Evolutionary conservation across 768 basidiomycete species (phyloP).

Genomic region (Leccinum aurantiacum): DNA sequence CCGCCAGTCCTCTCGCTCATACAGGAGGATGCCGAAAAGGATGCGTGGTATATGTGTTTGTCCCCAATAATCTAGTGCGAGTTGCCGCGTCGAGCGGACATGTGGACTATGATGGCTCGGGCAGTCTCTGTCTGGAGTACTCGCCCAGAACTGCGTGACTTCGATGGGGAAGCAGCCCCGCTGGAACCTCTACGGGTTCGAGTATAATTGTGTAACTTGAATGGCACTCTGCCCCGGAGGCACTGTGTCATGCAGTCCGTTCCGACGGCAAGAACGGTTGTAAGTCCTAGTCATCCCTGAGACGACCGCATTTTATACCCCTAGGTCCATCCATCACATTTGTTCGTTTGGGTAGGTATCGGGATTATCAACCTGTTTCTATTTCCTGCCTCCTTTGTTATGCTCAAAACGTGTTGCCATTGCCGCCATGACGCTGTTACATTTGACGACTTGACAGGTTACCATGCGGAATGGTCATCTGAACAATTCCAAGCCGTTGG

Average conservation of each 20-base stretch:
- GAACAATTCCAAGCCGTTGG: not conserved
- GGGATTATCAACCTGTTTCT: not conserved
- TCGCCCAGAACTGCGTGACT: constrained; percentile 31
- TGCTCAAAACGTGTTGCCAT: constrained; percentile 1
- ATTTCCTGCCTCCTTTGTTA: constrained; percentile 4
- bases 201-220: constrained; percentile 11
- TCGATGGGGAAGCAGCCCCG: constrained; percentile 22
- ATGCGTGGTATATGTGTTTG: constrained; percentile 23
- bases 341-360: not conserved
- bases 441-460: not conserved
- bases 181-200: constrained; percentile 20
- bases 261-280: not conserved
- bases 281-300: not conserved
- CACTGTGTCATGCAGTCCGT: not conserved
- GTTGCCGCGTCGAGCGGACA: constrained; percentile 22
- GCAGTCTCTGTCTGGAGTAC: not conserved
- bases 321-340: not conserved
- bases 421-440: constrained; percentile 1
- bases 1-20: constrained; percentile 24
- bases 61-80: constrained; percentile 29
- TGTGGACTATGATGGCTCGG: constrained; percentile 31
- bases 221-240: not conserved
- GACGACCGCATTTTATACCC: not conserved
- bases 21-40: constrained; percentile 14
- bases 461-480: not conserved